Base-by-base conservation (phyloP, 495 filamentous ascomycete species). In the Neurospora sp. region DNA sequence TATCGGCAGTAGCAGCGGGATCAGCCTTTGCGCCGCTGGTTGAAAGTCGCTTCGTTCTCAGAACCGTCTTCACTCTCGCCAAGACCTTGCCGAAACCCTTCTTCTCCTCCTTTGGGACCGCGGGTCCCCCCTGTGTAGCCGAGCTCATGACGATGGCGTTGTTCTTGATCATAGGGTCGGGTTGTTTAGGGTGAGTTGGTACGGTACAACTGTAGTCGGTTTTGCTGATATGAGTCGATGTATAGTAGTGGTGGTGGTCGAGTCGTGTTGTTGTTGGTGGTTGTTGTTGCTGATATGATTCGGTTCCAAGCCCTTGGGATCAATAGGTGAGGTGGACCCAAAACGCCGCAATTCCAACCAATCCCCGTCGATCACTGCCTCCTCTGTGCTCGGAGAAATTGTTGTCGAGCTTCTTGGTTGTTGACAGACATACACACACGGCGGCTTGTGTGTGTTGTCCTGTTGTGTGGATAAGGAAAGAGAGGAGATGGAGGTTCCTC, bases 1-100 rank as follows among this genome's bases (percentile, higher is more conserved):
- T 37, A 12, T 22, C 78, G 44, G 70, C 73, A 22, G 74, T 10
- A n/a, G 79, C 44, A 39, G 70, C 76, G 3, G 76, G 81, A 38
- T 84, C 83, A 41, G 81, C 83, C 76, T 87, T 86, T 14, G 14
- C 53, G 53, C 12, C 27, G 53, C 27, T 65, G 53, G 12, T 65
- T 7, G 53, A 65, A 65, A 65, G 53, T 65, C 53, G 53, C 53
- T 65, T 65, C 53, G 53, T 65, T 74, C 85, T 89, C 74, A 90
- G 80, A 31, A 89, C 89, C 4, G 86, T 89, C 82, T 85, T 92
- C 80, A 92, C 86, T 74, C 88, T 85, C 70, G 86, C 86, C 69
- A 92, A 77, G 45, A 91, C 86, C 76, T 86, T 91, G 45, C 86
- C 85, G 47, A 92, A 76, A 35, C 90, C 89, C 76, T 86, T 88